These are phyloP conservation scores for Cercospora citrullina DNA, from an alignment of 2,329 filamentous ascomycete genomes.

Conservation along the genomic window DNA sequence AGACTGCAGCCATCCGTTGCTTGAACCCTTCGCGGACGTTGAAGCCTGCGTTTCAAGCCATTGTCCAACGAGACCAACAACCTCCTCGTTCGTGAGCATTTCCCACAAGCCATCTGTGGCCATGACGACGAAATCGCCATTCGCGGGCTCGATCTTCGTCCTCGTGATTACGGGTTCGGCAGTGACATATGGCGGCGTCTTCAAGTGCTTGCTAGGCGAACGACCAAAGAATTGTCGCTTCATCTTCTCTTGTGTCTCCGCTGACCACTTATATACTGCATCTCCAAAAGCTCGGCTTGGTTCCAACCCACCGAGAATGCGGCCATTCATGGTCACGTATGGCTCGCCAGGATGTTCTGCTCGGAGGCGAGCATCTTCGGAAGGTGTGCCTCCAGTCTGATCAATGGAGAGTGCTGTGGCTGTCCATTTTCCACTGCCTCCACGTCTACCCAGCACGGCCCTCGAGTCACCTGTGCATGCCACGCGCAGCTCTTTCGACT, in stretches of 20 bases:
- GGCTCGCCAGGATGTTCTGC: conserved; percentile 87
- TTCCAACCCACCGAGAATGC: conserved; percentile 87
- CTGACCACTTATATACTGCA: conserved; percentile 93
- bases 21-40: conserved; percentile 34
- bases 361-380: conserved; percentile 79
- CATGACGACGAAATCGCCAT: conserved; percentile 93
- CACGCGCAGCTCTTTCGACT: conserved; percentile 82
- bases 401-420: conserved; percentile 88
- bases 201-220: conserved; percentile 71
- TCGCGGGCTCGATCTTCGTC: conserved; percentile 83
- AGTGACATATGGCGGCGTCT: conserved; percentile 94
- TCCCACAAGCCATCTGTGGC: conserved; percentile 98
- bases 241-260: conserved; percentile 78
- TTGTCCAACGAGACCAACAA: conserved; percentile 91
- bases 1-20: conserved; percentile 65
- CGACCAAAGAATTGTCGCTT: conserved; percentile 86
- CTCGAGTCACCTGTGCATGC: conserved; percentile 96
- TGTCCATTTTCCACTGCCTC: conserved; percentile 81
- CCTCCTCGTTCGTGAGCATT: conserved; percentile 98
- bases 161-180: conserved; percentile 94
- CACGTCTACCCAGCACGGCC: conserved; percentile 82
- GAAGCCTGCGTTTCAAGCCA: conserved; percentile 81
- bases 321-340: conserved; percentile 81
- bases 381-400: conserved; percentile 86
- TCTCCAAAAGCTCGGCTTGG: conserved; percentile 94